Evolutionary conservation across 2,329 filamentous ascomycete species (phyloP), one percentile per base, ranked within the genome.

Genomic region (Cercospora sp.): DNA sequence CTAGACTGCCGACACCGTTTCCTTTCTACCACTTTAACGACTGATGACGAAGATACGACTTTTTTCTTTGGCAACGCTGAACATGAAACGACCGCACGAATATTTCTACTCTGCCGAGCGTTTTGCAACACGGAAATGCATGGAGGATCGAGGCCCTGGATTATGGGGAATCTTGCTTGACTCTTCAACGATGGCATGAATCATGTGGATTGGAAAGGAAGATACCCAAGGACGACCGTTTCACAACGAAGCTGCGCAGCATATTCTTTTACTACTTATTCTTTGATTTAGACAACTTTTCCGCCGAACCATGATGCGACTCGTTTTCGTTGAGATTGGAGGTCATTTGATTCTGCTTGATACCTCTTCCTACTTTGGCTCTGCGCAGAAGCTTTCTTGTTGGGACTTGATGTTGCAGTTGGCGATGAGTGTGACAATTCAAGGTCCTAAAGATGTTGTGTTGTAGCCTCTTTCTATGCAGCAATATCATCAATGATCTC

Each of bases 11-110:
- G 30, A 62, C 30, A 3, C 45, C 65, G 13, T 49, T 12, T 21
- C 45, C 18, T 63, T 58, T 28, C 30, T 16, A 59, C 24, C 45
- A 40, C 49, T 67, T 40, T 61, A 37, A 67, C 66, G 66, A 67
- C 24, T 26, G 21, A 9, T 61, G 21, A 66, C 57, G 64, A 66
- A 51, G 30, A 45, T 26, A 67, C 55, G 66, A 67, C 66, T 60
- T 26, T 26, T 53, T 40, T 55, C 32, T 58, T 58, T 34, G 18
- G 61, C 55, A 64, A 67, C 61, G 55, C 61, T 21, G 32, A 63
- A 67, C 40, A 67, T 40, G 66, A 67, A 55, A 58, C 53, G 62
- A 30, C n/a, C 28, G 18, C 16, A 63, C n/a, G 61, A 64, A 40
- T 12, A 65, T 45, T 30, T 45, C 26, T 40, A 45, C 43, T 32